Evolutionary conservation across 495 filamentous ascomycete genomes (phyloP).

Genomic region (Penicillium samsonianum): DNA sequence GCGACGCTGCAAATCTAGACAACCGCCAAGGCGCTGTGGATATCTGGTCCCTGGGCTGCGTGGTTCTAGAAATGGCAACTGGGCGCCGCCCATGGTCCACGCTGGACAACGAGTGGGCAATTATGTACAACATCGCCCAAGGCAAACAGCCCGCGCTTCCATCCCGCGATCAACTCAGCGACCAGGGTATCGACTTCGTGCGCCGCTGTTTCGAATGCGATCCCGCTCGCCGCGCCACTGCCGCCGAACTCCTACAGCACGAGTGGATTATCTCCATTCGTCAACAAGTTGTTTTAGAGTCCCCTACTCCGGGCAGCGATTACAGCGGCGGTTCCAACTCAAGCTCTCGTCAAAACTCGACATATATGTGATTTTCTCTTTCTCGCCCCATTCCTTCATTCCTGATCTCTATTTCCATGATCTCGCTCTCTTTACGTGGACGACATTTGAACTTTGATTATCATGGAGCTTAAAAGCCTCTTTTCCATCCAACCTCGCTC

Average conservation of each 20-base stretch:
- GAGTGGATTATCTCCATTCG: slow-evolving; percentile 85
- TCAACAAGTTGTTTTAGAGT: slow-evolving; percentile 58
- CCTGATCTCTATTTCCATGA: not conserved
- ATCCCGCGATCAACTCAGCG: slow-evolving; percentile 76
- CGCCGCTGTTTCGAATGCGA: slow-evolving; percentile 85
- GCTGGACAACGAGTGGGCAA: slow-evolving; percentile 98
- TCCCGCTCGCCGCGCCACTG: slow-evolving; percentile 73
- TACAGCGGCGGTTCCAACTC: slow-evolving; percentile 35
- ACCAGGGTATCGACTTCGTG: slow-evolving; percentile 83
- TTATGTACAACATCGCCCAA: slow-evolving; percentile 99
- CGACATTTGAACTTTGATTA: slow-evolving; percentile 1
- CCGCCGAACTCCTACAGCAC: slow-evolving; percentile 88
- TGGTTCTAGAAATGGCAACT: slow-evolving; percentile 96
- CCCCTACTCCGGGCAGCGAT: slow-evolving; percentile 50
- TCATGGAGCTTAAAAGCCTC: not conserved
- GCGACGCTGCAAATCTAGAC: slow-evolving; percentile 55
- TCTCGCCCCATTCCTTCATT: not conserved
- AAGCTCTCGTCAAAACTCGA: slow-evolving; percentile 37
- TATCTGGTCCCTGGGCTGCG: slow-evolving; percentile 96
- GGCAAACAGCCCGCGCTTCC: slow-evolving; percentile 90
- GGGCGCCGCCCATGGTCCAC: slow-evolving; percentile 95
- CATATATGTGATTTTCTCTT: slow-evolving; percentile 27
- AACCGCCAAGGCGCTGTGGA: slow-evolving; percentile 86
- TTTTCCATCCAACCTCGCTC: slow-evolving; percentile 22
- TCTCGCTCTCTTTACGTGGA: slow-evolving; percentile 5